Evolutionary conservation across 1,284 basidiomycete genomes (phyloP).

Genomic region (Tilletia caries): DNA sequence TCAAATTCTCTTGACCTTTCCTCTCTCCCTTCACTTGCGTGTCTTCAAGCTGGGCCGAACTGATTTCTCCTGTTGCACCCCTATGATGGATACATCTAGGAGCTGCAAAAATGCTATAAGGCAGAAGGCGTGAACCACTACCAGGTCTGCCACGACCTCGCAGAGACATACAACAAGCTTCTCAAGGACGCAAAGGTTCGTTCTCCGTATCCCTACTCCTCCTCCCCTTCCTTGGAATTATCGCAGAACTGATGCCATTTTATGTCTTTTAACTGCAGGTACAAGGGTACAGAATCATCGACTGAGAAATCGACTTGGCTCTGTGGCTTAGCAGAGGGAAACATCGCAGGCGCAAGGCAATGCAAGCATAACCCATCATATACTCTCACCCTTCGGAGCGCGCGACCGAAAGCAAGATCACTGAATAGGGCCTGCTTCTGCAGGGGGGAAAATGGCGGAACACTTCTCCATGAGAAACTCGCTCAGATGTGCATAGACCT

Average conservation of each 20-base stretch:
- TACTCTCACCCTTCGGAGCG: no score
- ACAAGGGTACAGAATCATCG: slow-evolving; percentile 4
- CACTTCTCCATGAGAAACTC: no score
- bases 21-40: no score
- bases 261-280: background rate
- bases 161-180: slow-evolving; percentile 79
- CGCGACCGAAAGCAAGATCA: no score
- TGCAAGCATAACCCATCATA: no score
- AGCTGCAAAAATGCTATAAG: slow-evolving; percentile 86
- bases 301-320: no score
- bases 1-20: no score
- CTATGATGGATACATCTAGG: slow-evolving; percentile 60
- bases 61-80: background rate
- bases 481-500: no score
- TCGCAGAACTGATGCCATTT: background rate
- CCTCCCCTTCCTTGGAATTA: background rate
- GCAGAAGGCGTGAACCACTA: slow-evolving; percentile 71
- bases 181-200: slow-evolving; percentile 79
- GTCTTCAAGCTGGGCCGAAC: background rate
- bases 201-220: background rate
- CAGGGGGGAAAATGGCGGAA: no score
- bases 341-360: no score
- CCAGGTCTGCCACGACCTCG: slow-evolving; percentile 75
- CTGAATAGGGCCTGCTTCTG: no score
- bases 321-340: background rate